A percentile compares a stretch with the other conserved stretches of the same genome.
Conservation (phyloP, 805 yeast genomes). For the Metschnikowia lachancei region DNA sequence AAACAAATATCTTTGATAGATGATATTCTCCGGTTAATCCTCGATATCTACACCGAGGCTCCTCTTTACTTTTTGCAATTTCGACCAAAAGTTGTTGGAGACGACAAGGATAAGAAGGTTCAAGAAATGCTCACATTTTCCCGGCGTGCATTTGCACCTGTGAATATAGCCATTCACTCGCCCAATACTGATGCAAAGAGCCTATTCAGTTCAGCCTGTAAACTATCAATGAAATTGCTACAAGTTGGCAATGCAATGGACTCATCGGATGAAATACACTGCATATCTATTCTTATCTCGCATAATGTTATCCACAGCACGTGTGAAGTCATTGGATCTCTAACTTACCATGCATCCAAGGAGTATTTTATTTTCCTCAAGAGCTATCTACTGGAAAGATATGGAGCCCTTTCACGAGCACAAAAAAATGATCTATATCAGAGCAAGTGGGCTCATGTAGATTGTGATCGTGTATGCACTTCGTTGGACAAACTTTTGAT, state of each 20-base stretch:
- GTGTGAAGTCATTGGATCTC: conserved; percentile 34
- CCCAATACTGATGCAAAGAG: conserved; percentile 17
- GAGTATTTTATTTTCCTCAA: conserved; percentile 36
- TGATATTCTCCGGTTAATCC: conserved; percentile 32
- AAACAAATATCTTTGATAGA: conserved; percentile 17
- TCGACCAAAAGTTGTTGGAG: not conserved
- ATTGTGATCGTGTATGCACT: conserved; percentile 30
- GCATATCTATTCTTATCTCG: conserved; percentile 23
- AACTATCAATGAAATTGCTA: conserved; percentile 32
- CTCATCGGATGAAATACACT: conserved; percentile 12
- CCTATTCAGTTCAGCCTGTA: conserved; percentile 36
- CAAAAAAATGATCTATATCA: conserved; percentile 16
- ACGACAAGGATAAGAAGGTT: conserved; percentile 4
- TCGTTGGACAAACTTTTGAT: conserved; percentile 51
- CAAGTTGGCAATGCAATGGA: conserved; percentile 11
- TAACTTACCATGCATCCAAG: conserved; percentile 37
- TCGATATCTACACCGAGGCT: conserved; percentile 31
- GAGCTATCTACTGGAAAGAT: conserved; percentile 31
- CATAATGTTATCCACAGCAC: conserved; percentile 33
- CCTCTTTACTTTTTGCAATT: conserved; percentile 32
- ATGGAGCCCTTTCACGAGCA: conserved; percentile 16
- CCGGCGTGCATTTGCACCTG: conserved; percentile 27
- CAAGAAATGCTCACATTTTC: conserved; percentile 19
- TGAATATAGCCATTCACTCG: conserved; percentile 25
- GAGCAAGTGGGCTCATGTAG: conserved; percentile 9